Conservation (phyloP, 805 yeast species). For the Priceomyces haplophilus region DNA sequence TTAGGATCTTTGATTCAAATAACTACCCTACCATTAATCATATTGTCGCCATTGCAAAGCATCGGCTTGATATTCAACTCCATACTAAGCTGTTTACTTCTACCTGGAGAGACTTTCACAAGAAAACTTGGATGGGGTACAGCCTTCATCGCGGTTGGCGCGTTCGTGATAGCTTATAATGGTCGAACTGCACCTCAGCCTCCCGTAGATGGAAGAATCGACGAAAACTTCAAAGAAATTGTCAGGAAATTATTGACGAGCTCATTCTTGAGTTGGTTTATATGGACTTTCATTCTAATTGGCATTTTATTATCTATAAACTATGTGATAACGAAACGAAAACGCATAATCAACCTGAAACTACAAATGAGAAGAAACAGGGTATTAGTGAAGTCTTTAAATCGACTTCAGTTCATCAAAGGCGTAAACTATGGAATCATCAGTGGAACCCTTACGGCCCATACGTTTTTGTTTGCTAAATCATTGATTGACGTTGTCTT, state of each 20-base stretch:
- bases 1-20: constrained; percentile 82
- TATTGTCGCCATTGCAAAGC: constrained; percentile 80
- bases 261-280: constrained; percentile 59
- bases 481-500: constrained; percentile 69
- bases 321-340: constrained; percentile 16
- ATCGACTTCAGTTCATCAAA: constrained; percentile 33
- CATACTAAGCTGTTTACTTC: constrained; percentile 57
- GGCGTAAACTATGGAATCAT: constrained; percentile 66
- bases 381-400: constrained; percentile 10
- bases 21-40: constrained; percentile 75
- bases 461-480: constrained; percentile 82
- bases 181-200: constrained; percentile 46
- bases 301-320: constrained; percentile 23
- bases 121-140: constrained; percentile 60
- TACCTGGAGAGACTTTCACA: constrained; percentile 70
- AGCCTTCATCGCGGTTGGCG: constrained; percentile 64
- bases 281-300: constrained; percentile 30
- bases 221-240: constrained; percentile 38
- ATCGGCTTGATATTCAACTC: constrained; percentile 87
- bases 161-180: constrained; percentile 70
- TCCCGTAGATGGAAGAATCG: constrained; percentile 18
- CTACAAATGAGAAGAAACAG: constrained; percentile 8
- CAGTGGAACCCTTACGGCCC: constrained; percentile 80
- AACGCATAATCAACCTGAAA: constrained; percentile 5
- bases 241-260: constrained; percentile 33